Base-by-base conservation (phyloP, 1,139 yeast genomes). In the Yamadazyma sp. region DNA sequence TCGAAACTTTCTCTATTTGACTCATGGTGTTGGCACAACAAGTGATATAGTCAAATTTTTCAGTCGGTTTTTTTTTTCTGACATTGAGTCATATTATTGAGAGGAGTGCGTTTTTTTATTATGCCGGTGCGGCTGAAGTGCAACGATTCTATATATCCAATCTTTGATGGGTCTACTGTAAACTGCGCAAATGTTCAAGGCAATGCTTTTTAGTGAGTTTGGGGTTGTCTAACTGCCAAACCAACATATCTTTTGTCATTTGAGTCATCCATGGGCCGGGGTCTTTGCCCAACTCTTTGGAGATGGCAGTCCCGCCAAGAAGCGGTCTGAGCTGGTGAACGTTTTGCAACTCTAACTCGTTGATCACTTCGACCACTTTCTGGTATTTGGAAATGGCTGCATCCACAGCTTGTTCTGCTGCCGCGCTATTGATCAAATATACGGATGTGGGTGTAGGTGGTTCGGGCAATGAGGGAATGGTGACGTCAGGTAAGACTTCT, bases 181-280 rank as follows among this genome's bases (percentile, higher is more conserved):
- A 66, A 31, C 51, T 41, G 37, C 58, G 48, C 70, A 64, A 64
- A 14, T 18, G 25, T 30, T 62, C 69, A 31, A 81, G 49, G 55
- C 88, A 76, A 28, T 83, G 82, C 1, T 74, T 78, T 38, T 64
- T 66, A 0, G 74, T 56, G 7, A 73, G 72, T 0, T 52, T 54
- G 0, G 95, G 95, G 50, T 87, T 61, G 46, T 84, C 89, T 43
- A 88, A 66, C 60, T 89, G 96, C 87, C 91, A 84, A 11, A 69
- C 61, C 33, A 87, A 58, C 7, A 87, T 72, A 33, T 71, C 62
- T 11, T 77, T 78, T 42, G 78, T 74, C 9, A 81, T 63, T 22
- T 62, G 61, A 7, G 79, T 70, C 73, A 88, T 70, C 96, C 96
- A 88, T 4, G 91, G 89, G 0, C 98, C 98, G 0, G 92, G 88